These are phyloP conservation scores for Cucurbitaria berberidis DNA, from an alignment of 2,329 filamentous ascomycete species.

Conservation along the genomic window DNA sequence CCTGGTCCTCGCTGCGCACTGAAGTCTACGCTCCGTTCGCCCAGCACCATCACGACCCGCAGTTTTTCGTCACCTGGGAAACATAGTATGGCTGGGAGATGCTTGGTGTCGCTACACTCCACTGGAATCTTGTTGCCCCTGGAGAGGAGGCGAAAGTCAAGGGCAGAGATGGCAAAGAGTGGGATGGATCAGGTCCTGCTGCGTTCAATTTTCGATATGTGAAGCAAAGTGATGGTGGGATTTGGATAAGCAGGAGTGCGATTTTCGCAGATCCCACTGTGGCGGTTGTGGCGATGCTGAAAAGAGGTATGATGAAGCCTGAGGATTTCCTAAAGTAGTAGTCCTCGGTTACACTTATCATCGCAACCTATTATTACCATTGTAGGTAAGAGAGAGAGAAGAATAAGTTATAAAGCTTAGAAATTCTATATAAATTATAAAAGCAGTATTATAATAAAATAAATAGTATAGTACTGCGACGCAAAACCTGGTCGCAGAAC, in stretches of 20 bases:
- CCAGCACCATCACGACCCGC: conserved; percentile 6
- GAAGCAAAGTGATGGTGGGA: conserved; percentile 3
- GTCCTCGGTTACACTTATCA: too few species aligned
- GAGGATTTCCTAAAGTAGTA: conserved; percentile 19
- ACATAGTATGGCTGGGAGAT: conserved; percentile 16
- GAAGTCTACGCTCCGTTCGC: conserved; percentile 18
- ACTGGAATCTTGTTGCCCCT: conserved; percentile 11
- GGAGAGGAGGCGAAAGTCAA: conserved; percentile 9
- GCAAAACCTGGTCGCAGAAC: too few species aligned
- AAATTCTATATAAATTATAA: too few species aligned
- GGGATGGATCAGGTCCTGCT: conserved; percentile 14
- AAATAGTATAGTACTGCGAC: too few species aligned
- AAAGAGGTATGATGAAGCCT: conserved; percentile 20
- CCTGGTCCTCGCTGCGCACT: conserved; percentile 1
- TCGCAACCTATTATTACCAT: too few species aligned
- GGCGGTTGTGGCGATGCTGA: conserved; percentile 16
- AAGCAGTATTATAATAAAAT: too few species aligned
- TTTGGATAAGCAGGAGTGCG: conserved; percentile 7
- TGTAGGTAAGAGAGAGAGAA: too few species aligned
- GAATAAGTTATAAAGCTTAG: too few species aligned
- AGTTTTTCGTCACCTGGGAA: conserved; percentile 12
- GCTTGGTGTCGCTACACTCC: conserved; percentile 13
- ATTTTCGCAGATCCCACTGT: conserved; percentile 14
- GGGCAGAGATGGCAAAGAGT: conserved; percentile 10
- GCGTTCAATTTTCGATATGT: conserved; percentile 15